Conservation (phyloP, 2,329 filamentous ascomycete species). For the Penicillium sp. region DNA sequence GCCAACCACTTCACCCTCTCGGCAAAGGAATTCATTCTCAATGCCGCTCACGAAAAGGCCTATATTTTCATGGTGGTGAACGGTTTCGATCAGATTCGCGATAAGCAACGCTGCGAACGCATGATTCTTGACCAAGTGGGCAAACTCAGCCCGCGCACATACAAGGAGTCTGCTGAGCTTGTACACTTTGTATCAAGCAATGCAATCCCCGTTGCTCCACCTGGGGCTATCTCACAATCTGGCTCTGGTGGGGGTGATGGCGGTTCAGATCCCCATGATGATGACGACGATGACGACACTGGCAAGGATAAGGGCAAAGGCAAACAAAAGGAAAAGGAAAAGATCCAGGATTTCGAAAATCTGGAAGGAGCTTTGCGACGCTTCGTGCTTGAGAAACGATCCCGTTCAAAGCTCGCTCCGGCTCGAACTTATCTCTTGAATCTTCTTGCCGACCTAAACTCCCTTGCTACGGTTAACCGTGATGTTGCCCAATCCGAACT, state of each 20-base stretch:
- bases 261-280: slow-evolving; percentile 50
- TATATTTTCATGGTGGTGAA: slow-evolving; percentile 99
- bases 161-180: slow-evolving; percentile 86
- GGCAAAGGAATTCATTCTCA: slow-evolving; percentile 96
- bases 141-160: slow-evolving; percentile 84
- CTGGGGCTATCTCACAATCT: slow-evolving; percentile 51
- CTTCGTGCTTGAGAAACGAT: slow-evolving; percentile 94
- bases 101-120: slow-evolving; percentile 87
- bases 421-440: slow-evolving; percentile 95
- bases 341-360: slow-evolving; percentile 83
- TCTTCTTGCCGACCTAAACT: slow-evolving; percentile 81
- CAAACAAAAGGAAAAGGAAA: slow-evolving; percentile 87
- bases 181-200: slow-evolving; percentile 99
- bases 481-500: slow-evolving; percentile 85
- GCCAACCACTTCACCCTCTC: slow-evolving; percentile 98
- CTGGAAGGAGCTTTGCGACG: slow-evolving; percentile 84
- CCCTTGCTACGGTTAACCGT: slow-evolving; percentile 79
- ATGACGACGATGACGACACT: slow-evolving; percentile 53
- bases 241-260: slow-evolving; percentile 56
- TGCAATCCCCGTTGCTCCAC: slow-evolving; percentile 73
- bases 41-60: slow-evolving; percentile 92
- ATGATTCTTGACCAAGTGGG: slow-evolving; percentile 89
- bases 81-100: slow-evolving; percentile 88
- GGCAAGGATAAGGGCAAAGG: slow-evolving; percentile 77
- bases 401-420: slow-evolving; percentile 90